These are phyloP conservation scores for Tagetes erecta DNA, from an alignment of 129 eudicot species.

Conservation along the genomic window DNA sequence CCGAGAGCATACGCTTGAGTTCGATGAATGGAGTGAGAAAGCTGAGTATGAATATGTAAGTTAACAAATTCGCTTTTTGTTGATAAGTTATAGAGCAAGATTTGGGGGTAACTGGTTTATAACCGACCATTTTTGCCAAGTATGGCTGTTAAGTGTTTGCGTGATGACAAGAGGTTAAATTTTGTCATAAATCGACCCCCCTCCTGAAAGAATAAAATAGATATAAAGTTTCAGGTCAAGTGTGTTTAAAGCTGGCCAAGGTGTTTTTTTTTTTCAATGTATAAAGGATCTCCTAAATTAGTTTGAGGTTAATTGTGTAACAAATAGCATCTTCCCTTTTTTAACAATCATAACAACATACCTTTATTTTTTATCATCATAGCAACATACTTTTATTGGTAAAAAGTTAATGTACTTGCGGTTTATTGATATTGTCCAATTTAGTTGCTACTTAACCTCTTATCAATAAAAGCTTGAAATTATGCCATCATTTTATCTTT, in stretches of 20 bases:
- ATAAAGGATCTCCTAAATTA: neutral
- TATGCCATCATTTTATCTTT: neutral
- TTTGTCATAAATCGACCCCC: neutral
- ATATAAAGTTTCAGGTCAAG: neutral
- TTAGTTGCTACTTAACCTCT: neutral
- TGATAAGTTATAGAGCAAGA: neutral
- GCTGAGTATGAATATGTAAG: slow-evolving; percentile 95
- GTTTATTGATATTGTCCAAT: neutral
- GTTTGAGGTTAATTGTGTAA: neutral
- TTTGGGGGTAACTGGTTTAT: neutral
- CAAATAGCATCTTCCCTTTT: neutral
- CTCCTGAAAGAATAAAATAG: neutral
- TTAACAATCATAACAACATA: neutral
- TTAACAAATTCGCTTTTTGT: slow-evolving; percentile 13
- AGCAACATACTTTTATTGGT: neutral
- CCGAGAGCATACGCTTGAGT: slow-evolving; percentile 86
- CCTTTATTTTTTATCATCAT: neutral
- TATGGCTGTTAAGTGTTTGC: neutral
- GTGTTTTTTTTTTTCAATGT: neutral
- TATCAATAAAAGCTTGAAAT: neutral
- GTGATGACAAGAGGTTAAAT: neutral
- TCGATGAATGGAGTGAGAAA: slow-evolving; percentile 81
- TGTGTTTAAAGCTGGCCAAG: neutral
- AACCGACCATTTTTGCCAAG: neutral
- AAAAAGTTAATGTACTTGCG: neutral